These are phyloP conservation scores for Cucurbita argyrosperma DNA, from an alignment of 306 rosid species.

Conservation along the genomic window DNA sequence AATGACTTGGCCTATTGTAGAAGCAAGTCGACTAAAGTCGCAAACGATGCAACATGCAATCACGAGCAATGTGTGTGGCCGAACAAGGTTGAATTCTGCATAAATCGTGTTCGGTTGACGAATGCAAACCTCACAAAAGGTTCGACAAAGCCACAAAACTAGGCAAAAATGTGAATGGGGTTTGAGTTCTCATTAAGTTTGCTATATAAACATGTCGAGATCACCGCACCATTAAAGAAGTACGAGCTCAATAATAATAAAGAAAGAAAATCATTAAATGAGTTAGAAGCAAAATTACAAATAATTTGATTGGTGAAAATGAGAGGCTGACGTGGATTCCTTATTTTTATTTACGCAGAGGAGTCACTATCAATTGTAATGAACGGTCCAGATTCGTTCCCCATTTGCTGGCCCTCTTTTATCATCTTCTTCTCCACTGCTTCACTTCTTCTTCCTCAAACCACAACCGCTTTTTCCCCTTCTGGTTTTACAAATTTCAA, in stretches of 20 bases:
- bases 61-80: too few relatives aligned
- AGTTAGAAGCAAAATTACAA: not conserved
- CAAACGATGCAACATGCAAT: too few relatives aligned
- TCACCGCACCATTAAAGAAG: too few relatives aligned
- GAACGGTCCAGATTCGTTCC: conserved; percentile 50
- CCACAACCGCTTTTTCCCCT: not conserved
- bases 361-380: conserved; percentile 3
- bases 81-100: too few relatives aligned
- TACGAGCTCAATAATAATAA: not conserved
- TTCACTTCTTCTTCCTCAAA: not conserved
- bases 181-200: too few relatives aligned
- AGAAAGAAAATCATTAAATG: not conserved
- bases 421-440: conserved; percentile 16
- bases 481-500: not conserved
- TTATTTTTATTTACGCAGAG: not conserved
- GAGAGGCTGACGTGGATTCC: conserved; percentile 10
- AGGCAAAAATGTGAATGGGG: too few relatives aligned
- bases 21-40: too few relatives aligned
- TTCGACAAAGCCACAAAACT: too few relatives aligned
- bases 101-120: too few relatives aligned
- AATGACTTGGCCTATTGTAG: too few relatives aligned
- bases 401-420: conserved; percentile 34
- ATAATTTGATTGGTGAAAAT: not conserved
- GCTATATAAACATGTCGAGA: too few relatives aligned
- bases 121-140: too few relatives aligned